These are phyloP conservation scores for Umbellularia californica DNA, from an alignment of 164 flowering plant species.

Conservation along the genomic window DNA sequence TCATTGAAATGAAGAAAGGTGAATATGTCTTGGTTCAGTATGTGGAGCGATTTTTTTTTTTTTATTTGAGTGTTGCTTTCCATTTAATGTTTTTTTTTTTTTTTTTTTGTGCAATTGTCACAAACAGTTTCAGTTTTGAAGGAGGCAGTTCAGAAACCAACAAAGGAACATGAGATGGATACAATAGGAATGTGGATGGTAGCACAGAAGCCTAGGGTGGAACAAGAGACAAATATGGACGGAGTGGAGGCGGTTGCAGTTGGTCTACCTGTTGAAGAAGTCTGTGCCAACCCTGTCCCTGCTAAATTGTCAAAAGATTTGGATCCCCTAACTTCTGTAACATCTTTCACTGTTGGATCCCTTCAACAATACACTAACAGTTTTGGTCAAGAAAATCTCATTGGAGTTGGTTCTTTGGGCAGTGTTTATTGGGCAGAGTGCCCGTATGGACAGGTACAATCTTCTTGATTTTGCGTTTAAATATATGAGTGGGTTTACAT, in stretches of 20 bases:
- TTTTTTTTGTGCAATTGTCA: background rate
- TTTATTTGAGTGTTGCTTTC: background rate
- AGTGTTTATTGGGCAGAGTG: conserved; percentile 74
- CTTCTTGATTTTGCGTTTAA: background rate
- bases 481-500: background rate
- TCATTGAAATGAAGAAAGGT: conserved; percentile 35
- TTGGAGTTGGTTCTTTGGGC: conserved; percentile 75
- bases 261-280: conserved; percentile 32
- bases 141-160: conserved; percentile 24
- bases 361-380: conserved; percentile 83
- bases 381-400: conserved; percentile 68
- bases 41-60: background rate
- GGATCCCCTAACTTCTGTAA: conserved; percentile 29
- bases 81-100: conserved; percentile 1
- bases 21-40: background rate
- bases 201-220: conserved; percentile 19
- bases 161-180: conserved; percentile 21
- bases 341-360: conserved; percentile 54
- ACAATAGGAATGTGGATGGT: conserved; percentile 11
- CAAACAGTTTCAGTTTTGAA: conserved; percentile 25
- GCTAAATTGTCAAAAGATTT: conserved; percentile 19
- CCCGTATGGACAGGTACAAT: conserved; percentile 75
- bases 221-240: conserved; percentile 18
- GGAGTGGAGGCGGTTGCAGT: conserved; percentile 11
- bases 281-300: conserved; percentile 31